Percentiles rank a stretch among this genome's conserved stretches.
Evolutionary conservation across 306 rosid genomes (phyloP).

Genomic region (Quercus rubra): DNA sequence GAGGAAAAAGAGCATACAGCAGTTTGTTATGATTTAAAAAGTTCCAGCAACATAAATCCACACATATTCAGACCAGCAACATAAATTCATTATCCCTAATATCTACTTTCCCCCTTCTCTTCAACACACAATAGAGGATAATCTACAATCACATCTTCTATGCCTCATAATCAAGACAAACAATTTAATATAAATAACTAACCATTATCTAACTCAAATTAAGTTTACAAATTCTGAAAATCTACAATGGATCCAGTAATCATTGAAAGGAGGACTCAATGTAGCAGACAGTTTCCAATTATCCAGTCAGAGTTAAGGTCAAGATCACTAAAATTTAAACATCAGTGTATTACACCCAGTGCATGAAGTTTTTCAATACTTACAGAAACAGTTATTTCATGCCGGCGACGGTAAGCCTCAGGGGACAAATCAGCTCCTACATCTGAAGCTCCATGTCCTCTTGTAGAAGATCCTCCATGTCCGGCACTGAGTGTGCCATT

Average conservation of each 20-base stretch:
- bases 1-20: not conserved
- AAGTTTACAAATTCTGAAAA: not conserved
- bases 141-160: not conserved
- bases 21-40: not conserved
- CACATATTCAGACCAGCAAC: not conserved
- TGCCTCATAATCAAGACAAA: not conserved
- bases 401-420: slow-evolving; percentile 72
- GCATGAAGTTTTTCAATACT: slow-evolving; percentile 28
- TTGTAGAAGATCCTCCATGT: slow-evolving; percentile 45
- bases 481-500: slow-evolving; percentile 45
- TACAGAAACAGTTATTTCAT: slow-evolving; percentile 82
- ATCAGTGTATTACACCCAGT: not conserved
- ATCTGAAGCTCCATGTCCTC: slow-evolving; percentile 52
- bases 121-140: not conserved
- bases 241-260: not conserved
- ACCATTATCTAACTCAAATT: not conserved
- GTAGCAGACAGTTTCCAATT: not conserved
- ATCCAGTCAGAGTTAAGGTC: not conserved
- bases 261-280: not conserved
- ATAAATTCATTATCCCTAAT: not conserved
- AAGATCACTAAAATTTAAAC: not conserved
- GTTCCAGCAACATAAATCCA: not conserved
- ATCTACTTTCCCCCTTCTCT: not conserved
- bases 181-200: not conserved
- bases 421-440: slow-evolving; percentile 67